Evolutionary conservation across 371 early-diverging fungal species (phyloP).

Genomic region (Mucor racemosus): DNA sequence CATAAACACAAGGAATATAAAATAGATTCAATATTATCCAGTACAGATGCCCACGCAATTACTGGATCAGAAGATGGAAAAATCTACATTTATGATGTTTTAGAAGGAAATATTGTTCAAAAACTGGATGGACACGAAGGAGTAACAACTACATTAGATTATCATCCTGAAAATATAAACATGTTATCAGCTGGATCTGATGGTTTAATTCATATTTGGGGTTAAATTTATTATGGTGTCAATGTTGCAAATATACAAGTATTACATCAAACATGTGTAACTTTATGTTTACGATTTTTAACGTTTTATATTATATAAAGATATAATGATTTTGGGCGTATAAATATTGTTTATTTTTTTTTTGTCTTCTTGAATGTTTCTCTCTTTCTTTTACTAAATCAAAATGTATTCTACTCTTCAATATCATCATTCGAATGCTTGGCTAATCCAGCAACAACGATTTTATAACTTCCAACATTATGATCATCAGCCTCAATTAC

Average conservation of each 20-base stretch:
- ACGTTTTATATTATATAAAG: conserved; percentile 11
- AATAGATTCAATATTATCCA: conserved; percentile 68
- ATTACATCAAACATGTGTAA: conserved; percentile 14
- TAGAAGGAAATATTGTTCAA: conserved; percentile 56
- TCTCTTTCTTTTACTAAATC: background rate
- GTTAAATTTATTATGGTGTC: conserved; percentile 15
- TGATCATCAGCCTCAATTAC: background rate
- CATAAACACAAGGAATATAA: conserved; percentile 82
- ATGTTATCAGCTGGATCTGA: conserved; percentile 64
- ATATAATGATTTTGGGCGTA: conserved; percentile 12
- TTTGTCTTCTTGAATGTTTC: conserved; percentile 15
- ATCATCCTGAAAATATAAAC: conserved; percentile 48
- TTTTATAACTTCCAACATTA: background rate
- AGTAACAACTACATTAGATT: conserved; percentile 43
- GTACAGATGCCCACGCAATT: conserved; percentile 76
- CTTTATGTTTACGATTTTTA: conserved; percentile 10
- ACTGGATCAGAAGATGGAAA: conserved; percentile 93
- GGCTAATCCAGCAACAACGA: conserved; percentile 13
- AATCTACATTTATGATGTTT: conserved; percentile 84
- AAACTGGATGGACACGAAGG: conserved; percentile 40
- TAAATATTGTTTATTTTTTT: conserved; percentile 3
- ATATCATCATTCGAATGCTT: background rate
- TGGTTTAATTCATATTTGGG: conserved; percentile 60
- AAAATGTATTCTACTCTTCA: conserved; percentile 6
- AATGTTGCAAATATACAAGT: conserved; percentile 12